A percentile compares a stretch with the other conserved stretches of the same genome.
phyloP scores from a whole-genome alignment of 2,329 filamentous ascomycete species.

The Epichloe sylvatica region DNA sequence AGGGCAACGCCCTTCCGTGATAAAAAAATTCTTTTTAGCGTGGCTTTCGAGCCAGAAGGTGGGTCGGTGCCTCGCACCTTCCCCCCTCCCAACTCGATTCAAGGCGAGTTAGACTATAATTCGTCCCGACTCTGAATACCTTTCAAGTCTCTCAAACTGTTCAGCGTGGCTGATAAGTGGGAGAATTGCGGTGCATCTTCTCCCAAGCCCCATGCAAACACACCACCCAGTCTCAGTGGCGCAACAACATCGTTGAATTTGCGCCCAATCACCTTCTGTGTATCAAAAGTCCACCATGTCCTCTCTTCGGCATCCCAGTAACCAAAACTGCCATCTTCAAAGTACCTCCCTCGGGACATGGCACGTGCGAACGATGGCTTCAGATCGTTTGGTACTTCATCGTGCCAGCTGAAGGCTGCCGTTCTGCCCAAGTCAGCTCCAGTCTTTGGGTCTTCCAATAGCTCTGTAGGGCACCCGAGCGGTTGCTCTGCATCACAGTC shows the following conservation, averaged over 20 bases:
- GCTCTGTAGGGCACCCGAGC: constrained; percentile 39
- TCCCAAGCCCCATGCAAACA: constrained; percentile 63
- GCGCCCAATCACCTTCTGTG: constrained; percentile 39
- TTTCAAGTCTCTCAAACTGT: constrained; percentile 10
- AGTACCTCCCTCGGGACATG: constrained; percentile 32
- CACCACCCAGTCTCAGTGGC: constrained; percentile 46
- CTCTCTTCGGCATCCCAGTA: constrained; percentile 47
- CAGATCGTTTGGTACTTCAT: constrained; percentile 38
- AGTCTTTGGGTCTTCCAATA: constrained; percentile 43
- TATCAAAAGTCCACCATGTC: constrained; percentile 66
- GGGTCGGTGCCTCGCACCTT: no score
- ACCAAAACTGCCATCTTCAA: constrained; percentile 51
- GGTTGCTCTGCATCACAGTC: constrained; percentile 27
- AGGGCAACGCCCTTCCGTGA: no score
- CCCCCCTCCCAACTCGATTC: no score
- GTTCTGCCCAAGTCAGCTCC: constrained; percentile 44
- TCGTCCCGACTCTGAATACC: constrained; percentile 13
- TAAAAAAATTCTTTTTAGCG: no score
- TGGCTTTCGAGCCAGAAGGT: no score
- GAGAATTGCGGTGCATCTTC: constrained; percentile 43
- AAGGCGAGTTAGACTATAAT: constrained; percentile 10
- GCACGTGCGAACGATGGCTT: constrained; percentile 45
- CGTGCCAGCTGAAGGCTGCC: constrained; percentile 47
- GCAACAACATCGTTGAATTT: constrained; percentile 50
- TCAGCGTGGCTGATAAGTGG: constrained; percentile 24